phyloP scores from a whole-genome alignment of 1,284 basidiomycete genomes.

The Apiotrichum sp. region DNA sequence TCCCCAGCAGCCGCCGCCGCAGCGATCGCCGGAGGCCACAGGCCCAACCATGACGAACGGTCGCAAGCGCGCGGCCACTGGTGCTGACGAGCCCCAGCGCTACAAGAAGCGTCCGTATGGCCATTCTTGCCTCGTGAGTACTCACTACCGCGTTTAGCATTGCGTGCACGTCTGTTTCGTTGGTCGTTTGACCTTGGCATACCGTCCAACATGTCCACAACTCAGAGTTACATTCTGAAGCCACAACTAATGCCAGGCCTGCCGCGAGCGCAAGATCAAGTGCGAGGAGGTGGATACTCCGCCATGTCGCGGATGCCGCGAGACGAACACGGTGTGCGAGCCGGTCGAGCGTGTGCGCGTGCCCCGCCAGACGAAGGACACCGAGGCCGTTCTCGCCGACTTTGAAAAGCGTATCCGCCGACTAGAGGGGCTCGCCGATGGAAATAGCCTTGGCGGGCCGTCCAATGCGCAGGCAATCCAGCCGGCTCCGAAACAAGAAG shows the following conservation, averaged over 20 bases:
- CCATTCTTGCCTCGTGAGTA: slow-evolving; percentile 5
- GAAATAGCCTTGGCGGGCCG: background rate
- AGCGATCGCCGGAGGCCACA: background rate
- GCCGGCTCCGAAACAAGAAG: background rate
- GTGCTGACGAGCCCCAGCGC: background rate
- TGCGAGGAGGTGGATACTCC: slow-evolving; percentile 6
- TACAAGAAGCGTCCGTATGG: slow-evolving; percentile 9
- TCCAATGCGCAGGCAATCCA: background rate
- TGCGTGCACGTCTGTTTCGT: too few relatives aligned
- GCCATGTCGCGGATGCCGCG: slow-evolving; percentile 6
- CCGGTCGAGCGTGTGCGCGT: slow-evolving; percentile 2
- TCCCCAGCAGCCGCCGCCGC: too few relatives aligned
- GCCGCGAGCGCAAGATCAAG: slow-evolving; percentile 10
- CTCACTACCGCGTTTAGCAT: too few relatives aligned
- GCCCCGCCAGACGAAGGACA: background rate
- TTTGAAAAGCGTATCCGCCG: slow-evolving; percentile 5
- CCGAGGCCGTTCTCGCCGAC: background rate
- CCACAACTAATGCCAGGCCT: background rate
- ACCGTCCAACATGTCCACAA: too few relatives aligned
- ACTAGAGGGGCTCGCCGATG: background rate
- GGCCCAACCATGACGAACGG: background rate
- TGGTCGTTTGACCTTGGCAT: too few relatives aligned
- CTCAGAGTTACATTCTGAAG: too few relatives aligned
- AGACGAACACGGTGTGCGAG: slow-evolving; percentile 9
- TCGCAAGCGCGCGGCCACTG: background rate